A percentile compares a stretch with the other conserved stretches of the same genome.
Evolutionary conservation across 129 eudicot genomes (phyloP).

Genomic region (Daucus carota): DH1_v3.0 NC_030385.2:43362001-43362500

Average conservation of each 20-base stretch:
- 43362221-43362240: conserved; percentile 42
- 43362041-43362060: neutral
- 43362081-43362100: conserved; percentile 1
- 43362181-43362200: conserved; percentile 44
- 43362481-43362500: neutral
- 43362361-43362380: conserved; percentile 22
- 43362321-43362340: conserved; percentile 6
- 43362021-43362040: conserved; percentile 8
- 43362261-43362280: conserved; percentile 23
- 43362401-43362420: conserved; percentile 22
- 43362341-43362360: conserved; percentile 20
- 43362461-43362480: conserved; percentile 31
- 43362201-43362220: conserved; percentile 42
- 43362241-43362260: conserved; percentile 27
- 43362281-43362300: conserved; percentile 32
- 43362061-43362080: conserved; percentile 14
- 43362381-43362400: conserved; percentile 30
- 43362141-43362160: conserved; percentile 8
- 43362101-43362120: neutral
- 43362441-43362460: conserved; percentile 45
- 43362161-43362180: conserved; percentile 27
- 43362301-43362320: conserved; percentile 19
- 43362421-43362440: conserved; percentile 21
- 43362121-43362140: neutral
- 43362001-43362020: conserved; percentile 22